Evolutionary conservation across 306 rosid species (phyloP).

Genomic region (Lathyrus sativus): DNA sequence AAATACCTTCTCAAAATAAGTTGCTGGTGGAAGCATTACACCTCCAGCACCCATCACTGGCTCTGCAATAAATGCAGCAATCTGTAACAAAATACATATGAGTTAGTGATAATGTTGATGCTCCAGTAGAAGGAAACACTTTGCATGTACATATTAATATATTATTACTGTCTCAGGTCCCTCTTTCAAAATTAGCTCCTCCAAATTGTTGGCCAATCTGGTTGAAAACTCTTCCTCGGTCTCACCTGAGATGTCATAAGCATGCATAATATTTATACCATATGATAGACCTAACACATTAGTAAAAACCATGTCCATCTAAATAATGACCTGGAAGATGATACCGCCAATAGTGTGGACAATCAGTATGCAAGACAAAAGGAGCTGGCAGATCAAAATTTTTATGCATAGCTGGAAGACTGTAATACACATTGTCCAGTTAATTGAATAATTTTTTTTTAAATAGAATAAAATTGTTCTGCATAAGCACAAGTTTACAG

Average conservation of each 20-base stretch:
- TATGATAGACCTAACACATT: slow-evolving; percentile 23
- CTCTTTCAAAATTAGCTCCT: slow-evolving; percentile 80
- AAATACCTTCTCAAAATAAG: slow-evolving; percentile 88
- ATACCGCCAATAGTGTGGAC: slow-evolving; percentile 96
- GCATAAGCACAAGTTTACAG: slow-evolving; percentile 6
- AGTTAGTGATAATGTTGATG: slow-evolving; percentile 26
- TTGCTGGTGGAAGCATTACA: slow-evolving; percentile 82
- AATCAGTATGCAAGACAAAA: slow-evolving; percentile 89
- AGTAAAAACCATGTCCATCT: slow-evolving; percentile 17
- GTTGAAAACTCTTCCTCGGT: slow-evolving; percentile 91
- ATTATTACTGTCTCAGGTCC: slow-evolving; percentile 91
- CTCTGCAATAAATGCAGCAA: slow-evolving; percentile 97
- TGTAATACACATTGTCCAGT: slow-evolving; percentile 44
- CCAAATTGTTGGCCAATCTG: slow-evolving; percentile 85
- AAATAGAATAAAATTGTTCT: not conserved
- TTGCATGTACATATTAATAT: slow-evolving; percentile 33
- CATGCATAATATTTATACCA: slow-evolving; percentile 31
- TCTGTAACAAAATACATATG: slow-evolving; percentile 49
- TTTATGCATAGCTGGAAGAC: slow-evolving; percentile 90
- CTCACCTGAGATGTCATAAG: slow-evolving; percentile 69
- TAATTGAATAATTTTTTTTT: slow-evolving; percentile 23
- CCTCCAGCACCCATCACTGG: slow-evolving; percentile 99
- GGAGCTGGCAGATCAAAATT: slow-evolving; percentile 95
- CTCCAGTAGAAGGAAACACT: slow-evolving; percentile 25
- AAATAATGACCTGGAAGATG: slow-evolving; percentile 85